These are phyloP conservation scores for Apiospora kogelbergensis DNA, from an alignment of 2,329 filamentous ascomycete species.

Conservation along the genomic window DNA sequence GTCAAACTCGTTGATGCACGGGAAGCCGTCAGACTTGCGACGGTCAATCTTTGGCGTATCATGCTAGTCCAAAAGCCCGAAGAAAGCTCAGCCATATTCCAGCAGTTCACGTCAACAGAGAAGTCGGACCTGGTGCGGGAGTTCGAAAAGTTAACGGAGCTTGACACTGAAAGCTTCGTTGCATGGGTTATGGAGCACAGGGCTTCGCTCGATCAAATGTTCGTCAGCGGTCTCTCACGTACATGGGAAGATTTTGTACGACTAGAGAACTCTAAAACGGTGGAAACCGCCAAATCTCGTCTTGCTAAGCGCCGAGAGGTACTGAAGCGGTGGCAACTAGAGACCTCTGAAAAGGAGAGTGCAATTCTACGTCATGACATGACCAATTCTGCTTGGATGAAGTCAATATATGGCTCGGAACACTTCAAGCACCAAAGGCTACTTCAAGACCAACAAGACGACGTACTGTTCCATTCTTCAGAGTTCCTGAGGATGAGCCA, in stretches of 20 bases:
- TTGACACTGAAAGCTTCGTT: constrained; percentile 87
- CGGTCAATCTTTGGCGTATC: constrained; percentile 86
- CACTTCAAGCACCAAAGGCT: constrained; percentile 87
- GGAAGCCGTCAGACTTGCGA: constrained; percentile 67
- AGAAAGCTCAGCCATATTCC: constrained; percentile 73
- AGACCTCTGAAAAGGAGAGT: constrained; percentile 68
- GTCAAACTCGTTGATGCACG: constrained; percentile 76
- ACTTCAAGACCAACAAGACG: constrained; percentile 91
- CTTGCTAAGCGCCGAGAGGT: constrained; percentile 77
- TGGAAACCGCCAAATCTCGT: constrained; percentile 71
- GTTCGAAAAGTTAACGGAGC: constrained; percentile 80
- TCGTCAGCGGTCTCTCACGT: constrained; percentile 78
- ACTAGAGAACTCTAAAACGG: constrained; percentile 76
- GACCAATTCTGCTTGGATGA: constrained; percentile 87
- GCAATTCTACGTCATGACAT: constrained; percentile 79
- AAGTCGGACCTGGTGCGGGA: constrained; percentile 71
- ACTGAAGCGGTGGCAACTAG: constrained; percentile 75
- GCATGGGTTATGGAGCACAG: constrained; percentile 85
- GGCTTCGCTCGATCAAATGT: constrained; percentile 74
- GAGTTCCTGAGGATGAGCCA: constrained; percentile 77
- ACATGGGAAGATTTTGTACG: constrained; percentile 87
- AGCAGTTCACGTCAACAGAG: constrained; percentile 67
- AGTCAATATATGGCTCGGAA: constrained; percentile 91
- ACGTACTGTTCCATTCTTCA: constrained; percentile 72
- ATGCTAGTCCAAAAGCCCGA: constrained; percentile 90